Conservation (phyloP, 768 basidiomycete genomes). For the Russula emetica region DNA sequence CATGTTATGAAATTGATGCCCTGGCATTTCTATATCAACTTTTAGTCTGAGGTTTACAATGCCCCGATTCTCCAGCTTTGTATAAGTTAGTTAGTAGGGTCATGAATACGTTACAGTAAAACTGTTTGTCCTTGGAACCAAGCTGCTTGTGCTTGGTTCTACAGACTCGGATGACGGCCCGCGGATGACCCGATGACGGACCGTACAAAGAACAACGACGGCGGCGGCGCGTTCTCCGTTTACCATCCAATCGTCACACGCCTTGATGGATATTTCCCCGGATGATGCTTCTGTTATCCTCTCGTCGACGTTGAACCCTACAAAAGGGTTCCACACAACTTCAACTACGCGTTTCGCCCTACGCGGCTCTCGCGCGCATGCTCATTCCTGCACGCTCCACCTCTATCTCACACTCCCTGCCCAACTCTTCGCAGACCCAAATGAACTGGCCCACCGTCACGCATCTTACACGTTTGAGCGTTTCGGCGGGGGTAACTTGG, state of each 20-base stretch:
- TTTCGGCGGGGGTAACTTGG: slow-evolving; percentile 19
- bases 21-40: too few relatives aligned
- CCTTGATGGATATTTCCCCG: slow-evolving; percentile 1
- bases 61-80: too few relatives aligned
- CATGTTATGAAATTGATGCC: too few relatives aligned
- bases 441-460: slow-evolving; percentile 8
- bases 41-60: too few relatives aligned
- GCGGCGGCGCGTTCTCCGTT: too few relatives aligned
- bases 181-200: too few relatives aligned
- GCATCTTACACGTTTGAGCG: slow-evolving; percentile 17
- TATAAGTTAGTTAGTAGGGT: too few relatives aligned
- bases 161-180: too few relatives aligned
- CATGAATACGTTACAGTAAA: too few relatives aligned
- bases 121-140: too few relatives aligned
- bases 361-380: background rate
- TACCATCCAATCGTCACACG: background rate
- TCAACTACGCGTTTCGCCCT: slow-evolving; percentile 8
- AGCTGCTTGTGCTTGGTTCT: too few relatives aligned
- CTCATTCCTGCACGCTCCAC: slow-evolving; percentile 7
- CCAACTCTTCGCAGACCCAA: slow-evolving; percentile 16
- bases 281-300: slow-evolving; percentile 6
- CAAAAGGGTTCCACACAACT: slow-evolving; percentile 11
- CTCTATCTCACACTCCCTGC: slow-evolving; percentile 14
- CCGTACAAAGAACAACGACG: too few relatives aligned
- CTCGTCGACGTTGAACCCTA: slow-evolving; percentile 5